Percentiles rank a stretch among this genome's conserved stretches.
Conservation (phyloP, 2,329 filamentous ascomycete species). For the Lasiodiplodia gonubiensis region DNA sequence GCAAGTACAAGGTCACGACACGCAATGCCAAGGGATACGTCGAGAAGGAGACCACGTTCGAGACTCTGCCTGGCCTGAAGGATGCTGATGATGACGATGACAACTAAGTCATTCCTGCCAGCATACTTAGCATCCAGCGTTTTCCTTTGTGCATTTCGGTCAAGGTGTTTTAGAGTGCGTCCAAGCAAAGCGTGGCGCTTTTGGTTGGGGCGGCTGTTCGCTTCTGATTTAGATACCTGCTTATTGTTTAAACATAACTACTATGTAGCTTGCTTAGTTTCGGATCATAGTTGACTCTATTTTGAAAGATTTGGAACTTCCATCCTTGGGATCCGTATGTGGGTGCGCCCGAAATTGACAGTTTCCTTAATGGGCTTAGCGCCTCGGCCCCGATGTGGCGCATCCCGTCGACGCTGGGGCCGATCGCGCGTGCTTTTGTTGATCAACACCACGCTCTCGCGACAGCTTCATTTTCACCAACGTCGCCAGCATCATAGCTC, state of each 20-base stretch:
- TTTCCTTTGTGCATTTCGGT: not conserved
- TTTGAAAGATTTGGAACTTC: not conserved
- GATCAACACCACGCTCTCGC: constrained; percentile 12
- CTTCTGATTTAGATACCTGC: constrained; percentile 3
- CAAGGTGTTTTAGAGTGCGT: not conserved
- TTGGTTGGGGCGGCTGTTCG: not conserved
- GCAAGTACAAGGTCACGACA: constrained; percentile 65
- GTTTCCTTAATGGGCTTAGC: not conserved
- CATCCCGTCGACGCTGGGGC: not conserved
- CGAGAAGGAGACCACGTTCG: constrained; percentile 30
- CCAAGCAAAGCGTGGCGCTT: not conserved
- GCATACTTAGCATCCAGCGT: not conserved
- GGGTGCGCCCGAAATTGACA: not conserved
- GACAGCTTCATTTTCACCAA: not conserved
- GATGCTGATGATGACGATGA: constrained; percentile 32
- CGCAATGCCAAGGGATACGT: constrained; percentile 37
- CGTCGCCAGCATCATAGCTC: constrained; percentile 7
- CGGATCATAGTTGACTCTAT: not conserved
- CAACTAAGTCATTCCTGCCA: not conserved
- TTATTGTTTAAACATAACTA: constrained; percentile 10
- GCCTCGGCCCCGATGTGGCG: too few relatives aligned
- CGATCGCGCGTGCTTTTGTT: constrained; percentile 8
- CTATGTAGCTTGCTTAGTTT: not conserved
- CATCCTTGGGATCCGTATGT: not conserved
- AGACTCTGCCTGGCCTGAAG: constrained; percentile 30